Evolutionary conservation across 2,329 filamentous ascomycete genomes (phyloP), one percentile per base, ranked within the genome.

Genomic region (Ceratocystis lukuohia): DNA sequence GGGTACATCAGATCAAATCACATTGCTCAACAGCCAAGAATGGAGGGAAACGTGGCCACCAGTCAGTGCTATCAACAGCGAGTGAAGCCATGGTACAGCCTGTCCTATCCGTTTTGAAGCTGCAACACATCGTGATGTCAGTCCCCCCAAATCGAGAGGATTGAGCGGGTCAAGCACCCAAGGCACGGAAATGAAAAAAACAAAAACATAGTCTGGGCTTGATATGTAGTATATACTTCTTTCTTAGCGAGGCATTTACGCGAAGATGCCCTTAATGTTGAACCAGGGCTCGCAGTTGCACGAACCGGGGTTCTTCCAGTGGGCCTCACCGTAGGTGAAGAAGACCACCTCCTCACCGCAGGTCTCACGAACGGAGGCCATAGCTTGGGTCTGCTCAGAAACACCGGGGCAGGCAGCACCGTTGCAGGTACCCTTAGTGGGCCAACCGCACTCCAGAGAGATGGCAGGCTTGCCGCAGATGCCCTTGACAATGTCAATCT

Each of bases 361-460:
- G 69, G 78, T 77, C 71, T 82, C 72, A 70, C 85, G 77, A 74
- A 97, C 93, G 67, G 83, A 83, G 70, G 82, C 74, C 74, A 97
- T 85, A 71, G 93, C 93, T 56, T 73, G 76, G 63, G 77, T 77
- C 82, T 97, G 93, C 78, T 93, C 79, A 1, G 73, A 53, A 4
- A 71, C 62, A 71, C 88, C 85, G 66, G 92, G 85, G 71, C 89
- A 79, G 67, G 91, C 91, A 22, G 74, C 74, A 68, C 89, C 90
- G 77, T 94, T 93, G 78, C 83, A 76, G 37, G 75, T 72, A 74
- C 92, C 92, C 6, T 74, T 70, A 65, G 79, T 85, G 70, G 93
- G 93, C 91, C 92, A 97, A 72, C 93, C 93, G 67, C 88, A 89
- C 85, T 97, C 93, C 71, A 95, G 81, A 78, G 93, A 90, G 80